Base-by-base conservation (phyloP, 148 eudicot genomes). In the Vaccinium macrocarpon region DNA sequence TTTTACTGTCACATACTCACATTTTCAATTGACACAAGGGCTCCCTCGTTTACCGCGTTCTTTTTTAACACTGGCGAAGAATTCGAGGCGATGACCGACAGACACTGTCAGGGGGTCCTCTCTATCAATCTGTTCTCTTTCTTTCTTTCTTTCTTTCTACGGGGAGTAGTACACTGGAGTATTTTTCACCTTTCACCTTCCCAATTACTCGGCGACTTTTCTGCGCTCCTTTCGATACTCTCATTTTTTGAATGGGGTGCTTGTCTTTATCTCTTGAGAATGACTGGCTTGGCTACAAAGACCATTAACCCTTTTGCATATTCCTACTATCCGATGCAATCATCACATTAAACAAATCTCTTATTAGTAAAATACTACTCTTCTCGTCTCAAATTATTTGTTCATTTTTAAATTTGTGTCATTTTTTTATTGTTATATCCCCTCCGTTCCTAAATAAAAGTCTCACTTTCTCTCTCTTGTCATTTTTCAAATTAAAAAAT, bases 1-100 rank as follows among this genome's bases (percentile, higher is more conserved):
- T 35, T 35, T 35, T 35, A 35, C 38, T 35, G 38, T 35, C 38
- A 35, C 38, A 35, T 35, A 2, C 18, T 32, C 73, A 68, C 38
- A 35, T 35, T 35, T 27, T 32, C 73, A 68, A 27, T 52, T 35
- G 84, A 52, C 29, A 52, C 32, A 70, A 52, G 55, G 83, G 83
- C 70, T 49, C 70, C 84, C 84, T 82, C 84, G 79, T 73, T 82
- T 72, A 78, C 79, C 79, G 84, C 84, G 64, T 27, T 57, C 84
- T 42, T 71, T 82, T 32, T 62, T n/a, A 61, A 72, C n/a, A n/a
- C 21, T 72, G 84, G 78, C 84, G 79, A 82, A 9, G 55, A 73
- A 55, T 73, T 82, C 84, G 51, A 82, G 84, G 57, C 66, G 84
- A 82, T 19, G 79, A 82, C 84, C 84, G 84, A 82, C 84, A 73